Evolutionary conservation across 495 filamentous ascomycete genomes (phyloP).

Genomic region (Gamarada debralockiae): DNA sequence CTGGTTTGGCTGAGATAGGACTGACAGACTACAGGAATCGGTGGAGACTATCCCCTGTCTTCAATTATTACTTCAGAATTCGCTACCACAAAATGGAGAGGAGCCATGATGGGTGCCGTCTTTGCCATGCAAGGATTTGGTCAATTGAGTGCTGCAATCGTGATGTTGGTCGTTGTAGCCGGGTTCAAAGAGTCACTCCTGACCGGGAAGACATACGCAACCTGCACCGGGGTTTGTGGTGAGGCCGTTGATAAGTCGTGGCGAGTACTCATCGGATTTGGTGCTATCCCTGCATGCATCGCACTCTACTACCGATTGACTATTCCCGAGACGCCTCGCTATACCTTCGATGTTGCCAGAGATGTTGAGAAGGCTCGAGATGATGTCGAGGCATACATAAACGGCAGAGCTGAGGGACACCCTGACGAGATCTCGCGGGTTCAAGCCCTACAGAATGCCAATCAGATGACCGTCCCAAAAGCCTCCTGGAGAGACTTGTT

Average conservation of each 20-base stretch:
- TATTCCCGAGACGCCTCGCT: conserved; percentile 73
- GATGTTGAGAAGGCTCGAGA: conserved; percentile 58
- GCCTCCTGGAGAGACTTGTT: conserved; percentile 62
- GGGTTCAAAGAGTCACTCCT: conserved; percentile 65
- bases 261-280: conserved; percentile 71
- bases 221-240: conserved; percentile 61
- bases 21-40: conserved; percentile 59
- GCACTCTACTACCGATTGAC: conserved; percentile 76
- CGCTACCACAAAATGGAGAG: conserved; percentile 68
- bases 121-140: conserved; percentile 82
- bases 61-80: conserved; percentile 82
- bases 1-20: neutral
- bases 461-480: conserved; percentile 47
- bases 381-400: conserved; percentile 61
- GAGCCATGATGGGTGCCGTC: conserved; percentile 77
- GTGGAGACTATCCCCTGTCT: conserved; percentile 80
- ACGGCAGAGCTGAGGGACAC: conserved; percentile 48
- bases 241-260: conserved; percentile 72
- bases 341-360: conserved; percentile 53
- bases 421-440: conserved; percentile 56
- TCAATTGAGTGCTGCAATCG: conserved; percentile 64
- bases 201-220: conserved; percentile 38
- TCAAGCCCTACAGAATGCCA: conserved; percentile 27
- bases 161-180: conserved; percentile 63
- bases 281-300: conserved; percentile 65